phyloP scores from a whole-genome alignment of 306 rosid species.

The Acacia melanoxylon region DNA sequence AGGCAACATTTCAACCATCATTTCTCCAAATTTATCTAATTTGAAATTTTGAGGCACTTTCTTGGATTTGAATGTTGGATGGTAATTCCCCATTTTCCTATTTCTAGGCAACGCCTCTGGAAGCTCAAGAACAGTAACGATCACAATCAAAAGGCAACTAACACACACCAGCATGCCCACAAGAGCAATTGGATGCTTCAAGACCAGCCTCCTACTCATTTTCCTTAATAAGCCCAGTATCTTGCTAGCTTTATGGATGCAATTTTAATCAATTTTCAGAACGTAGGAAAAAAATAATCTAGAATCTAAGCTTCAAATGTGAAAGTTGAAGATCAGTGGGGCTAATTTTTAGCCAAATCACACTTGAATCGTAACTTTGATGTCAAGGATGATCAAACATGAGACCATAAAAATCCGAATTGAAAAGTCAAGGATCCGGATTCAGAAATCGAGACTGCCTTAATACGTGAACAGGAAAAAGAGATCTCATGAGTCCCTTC shows the following conservation, averaged over 20 bases:
- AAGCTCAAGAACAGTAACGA: constrained; percentile 53
- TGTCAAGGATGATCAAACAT: not conserved
- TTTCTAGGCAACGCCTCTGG: constrained; percentile 48
- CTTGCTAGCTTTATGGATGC: not conserved
- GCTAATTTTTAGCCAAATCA: not conserved
- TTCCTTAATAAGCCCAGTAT: constrained; percentile 12
- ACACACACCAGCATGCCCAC: constrained; percentile 47
- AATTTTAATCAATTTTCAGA: not conserved
- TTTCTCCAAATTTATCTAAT: constrained; percentile 59
- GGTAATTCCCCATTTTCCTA: constrained; percentile 35
- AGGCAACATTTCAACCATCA: constrained; percentile 87
- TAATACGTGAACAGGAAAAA: not conserved
- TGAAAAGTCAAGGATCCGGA: not conserved
- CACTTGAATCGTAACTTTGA: not conserved
- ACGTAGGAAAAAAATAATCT: not conserved
- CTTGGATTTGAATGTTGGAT: constrained; percentile 35
- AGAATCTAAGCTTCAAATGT: not conserved
- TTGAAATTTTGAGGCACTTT: constrained; percentile 30
- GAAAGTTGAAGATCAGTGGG: not conserved
- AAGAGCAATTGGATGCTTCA: constrained; percentile 54
- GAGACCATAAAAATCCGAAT: not conserved
- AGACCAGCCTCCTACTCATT: constrained; percentile 48
- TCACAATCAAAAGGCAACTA: constrained; percentile 47
- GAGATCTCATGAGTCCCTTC: not conserved
- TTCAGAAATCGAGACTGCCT: not conserved